A percentile compares a stretch with the other conserved stretches of the same genome.
Evolutionary conservation across 257 asterid species (phyloP).

Genomic region (Pogostemon cablin): DNA sequence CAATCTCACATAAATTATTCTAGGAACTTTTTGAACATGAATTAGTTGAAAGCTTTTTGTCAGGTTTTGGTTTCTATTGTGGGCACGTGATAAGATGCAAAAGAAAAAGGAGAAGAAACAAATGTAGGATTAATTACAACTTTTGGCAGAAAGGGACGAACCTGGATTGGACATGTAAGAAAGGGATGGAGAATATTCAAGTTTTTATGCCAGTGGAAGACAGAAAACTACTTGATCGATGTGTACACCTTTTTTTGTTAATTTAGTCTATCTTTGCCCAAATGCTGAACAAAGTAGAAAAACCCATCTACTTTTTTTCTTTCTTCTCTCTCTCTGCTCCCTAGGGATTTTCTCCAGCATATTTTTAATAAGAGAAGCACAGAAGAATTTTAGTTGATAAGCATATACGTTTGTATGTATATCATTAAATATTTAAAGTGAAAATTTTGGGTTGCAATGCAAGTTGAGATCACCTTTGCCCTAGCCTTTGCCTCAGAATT

Average conservation of each 20-base stretch:
- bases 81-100: constrained; percentile 34
- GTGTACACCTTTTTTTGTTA: constrained; percentile 36
- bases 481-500: too few species aligned
- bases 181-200: constrained; percentile 43
- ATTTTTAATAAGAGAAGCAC: too few species aligned
- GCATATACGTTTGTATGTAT: too few species aligned
- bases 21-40: constrained; percentile 7
- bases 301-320: constrained; percentile 8
- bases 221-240: constrained; percentile 32
- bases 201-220: constrained; percentile 29
- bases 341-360: not conserved
- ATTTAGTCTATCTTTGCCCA: constrained; percentile 25
- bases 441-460: too few species aligned
- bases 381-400: too few species aligned
- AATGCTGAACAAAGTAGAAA: constrained; percentile 32
- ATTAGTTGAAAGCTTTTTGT: not conserved
- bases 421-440: too few species aligned
- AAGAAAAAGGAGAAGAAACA: constrained; percentile 33
- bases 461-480: too few species aligned
- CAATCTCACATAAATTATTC: not conserved
- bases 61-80: not conserved
- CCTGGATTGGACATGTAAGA: constrained; percentile 30
- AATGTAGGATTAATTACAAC: not conserved
- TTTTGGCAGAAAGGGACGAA: constrained; percentile 28
- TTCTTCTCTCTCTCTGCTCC: constrained; percentile 23